Evolutionary conservation across 2,329 filamentous ascomycete genomes (phyloP), one percentile per base, ranked within the genome.

Genomic region (Aspergillus sojae): DNA sequence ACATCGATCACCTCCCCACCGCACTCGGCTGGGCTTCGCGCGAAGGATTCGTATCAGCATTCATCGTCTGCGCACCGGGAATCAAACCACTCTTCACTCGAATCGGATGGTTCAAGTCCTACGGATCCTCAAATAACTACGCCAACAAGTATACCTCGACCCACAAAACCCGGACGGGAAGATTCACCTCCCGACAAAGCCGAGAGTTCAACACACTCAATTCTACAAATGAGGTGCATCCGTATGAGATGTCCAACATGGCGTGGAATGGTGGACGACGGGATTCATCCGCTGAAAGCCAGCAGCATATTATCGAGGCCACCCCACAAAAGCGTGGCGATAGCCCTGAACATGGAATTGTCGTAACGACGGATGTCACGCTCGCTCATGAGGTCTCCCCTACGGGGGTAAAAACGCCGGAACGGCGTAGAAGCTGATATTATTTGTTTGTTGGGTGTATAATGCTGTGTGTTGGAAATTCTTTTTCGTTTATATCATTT

Each of bases 11-110:
- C 2, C 56, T 69, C 0, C 21, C 64, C 12, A 65, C 57, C 4
- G 67, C 67, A 3, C 66, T 69, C 3, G 67, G 67, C 34, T 69
- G 67, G 67, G 67, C 67, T 1, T 65, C 64, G 36, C 66, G 67
- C n/a, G 66, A 69, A 45, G 57, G 58, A 21, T 56, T 69, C 34
- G 66, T 69, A 21, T 63, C 66, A 4, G 62, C 55, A 16, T 56
- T 69, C 14, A 65, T 68, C 28, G 67, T 67, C 43, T 69, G 57
- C 16, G 61, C 65, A 2, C 67, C 67, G 1, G 66, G 67, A 0
- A 67, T 69, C 48, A 69, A 69, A 12, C 67, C 67, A 1, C 59
- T 69, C 0, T 57, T 69, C 11, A 57, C 53, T 1, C 57, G 58
- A 21, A 59, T 62, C 32, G 45, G 59, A 4, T 68, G 62, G 61